Evolutionary conservation across 108 stramenopile genomes (phyloP), one percentile per base, ranked within the genome.

Genomic region (Chaetoceros muelleri): DNA sequence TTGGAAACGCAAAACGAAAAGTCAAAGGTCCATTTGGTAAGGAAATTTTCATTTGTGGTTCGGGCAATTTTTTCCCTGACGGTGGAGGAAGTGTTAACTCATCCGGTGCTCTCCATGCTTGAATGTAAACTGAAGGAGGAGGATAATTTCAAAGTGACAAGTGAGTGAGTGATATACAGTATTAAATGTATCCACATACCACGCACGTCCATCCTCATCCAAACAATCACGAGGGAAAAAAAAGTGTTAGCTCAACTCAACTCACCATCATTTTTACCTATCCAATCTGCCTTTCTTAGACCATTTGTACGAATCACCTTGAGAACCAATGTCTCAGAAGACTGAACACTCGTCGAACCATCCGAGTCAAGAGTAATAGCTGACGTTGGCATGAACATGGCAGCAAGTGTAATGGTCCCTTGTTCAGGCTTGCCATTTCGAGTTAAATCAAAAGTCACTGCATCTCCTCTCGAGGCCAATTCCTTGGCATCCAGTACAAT

Each of bases 241-340:
- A n/a, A n/a, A n/a, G n/a, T n/a, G n/a, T n/a, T n/a, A n/a, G n/a
- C n/a, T n/a, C n/a, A n/a, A n/a, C n/a, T n/a, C n/a, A n/a, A n/a
- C n/a, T n/a, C n/a, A n/a, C n/a, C 62, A 46, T 63, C 62, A 45
- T 63, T 63, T 21, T 46, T 40, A 1, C 62, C 54, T 24, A 54
- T 24, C 53, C 3, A 45, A 46, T 63, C 62, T 24, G 53, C 62
- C 44, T 27, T 63, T 40, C 62, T 28, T 16, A 63, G 53, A 20
- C 62, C 62, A 18, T 28, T 55, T 1, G 62, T 53, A 22, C 44
- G 21, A 24, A 53, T 52, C 1, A 55, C 40, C n/a, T 44, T 22
- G 17, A 63, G 30, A 2, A 63, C 40, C 22, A 63, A 26, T 25
- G 51, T 53, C n/a, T 45, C 22, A 2, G 30, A 30, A 19, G 50